phyloP scores from a whole-genome alignment of 2,329 filamentous ascomycete species.

The Penicillium sp. region DNA sequence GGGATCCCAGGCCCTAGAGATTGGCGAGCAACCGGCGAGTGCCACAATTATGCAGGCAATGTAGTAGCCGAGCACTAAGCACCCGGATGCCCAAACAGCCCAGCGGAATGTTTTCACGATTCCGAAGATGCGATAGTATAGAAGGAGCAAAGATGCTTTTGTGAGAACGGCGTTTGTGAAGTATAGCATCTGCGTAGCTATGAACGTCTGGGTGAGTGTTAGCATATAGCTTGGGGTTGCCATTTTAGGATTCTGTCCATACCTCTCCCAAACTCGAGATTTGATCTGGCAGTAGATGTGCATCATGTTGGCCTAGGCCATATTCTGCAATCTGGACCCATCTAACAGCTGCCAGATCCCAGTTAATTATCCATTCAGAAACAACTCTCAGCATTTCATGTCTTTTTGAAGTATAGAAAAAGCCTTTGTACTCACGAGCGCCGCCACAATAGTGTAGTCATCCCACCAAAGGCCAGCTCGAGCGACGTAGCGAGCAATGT shows the following conservation, averaged over 20 bases:
- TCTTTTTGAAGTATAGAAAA: background rate
- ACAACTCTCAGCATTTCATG: background rate
- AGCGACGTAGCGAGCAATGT: constrained; percentile 22
- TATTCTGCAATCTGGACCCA: constrained; percentile 21
- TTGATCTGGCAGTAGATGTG: constrained; percentile 13
- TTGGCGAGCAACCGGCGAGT: constrained; percentile 25
- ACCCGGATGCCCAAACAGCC: constrained; percentile 18
- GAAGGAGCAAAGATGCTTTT: constrained; percentile 28
- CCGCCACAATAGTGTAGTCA: constrained; percentile 29
- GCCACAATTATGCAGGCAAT: constrained; percentile 22
- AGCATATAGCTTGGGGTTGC: background rate
- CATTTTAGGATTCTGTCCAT: background rate
- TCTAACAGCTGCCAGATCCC: constrained; percentile 24
- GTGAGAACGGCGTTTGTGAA: constrained; percentile 28
- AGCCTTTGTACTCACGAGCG: constrained; percentile 20
- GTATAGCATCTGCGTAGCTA: constrained; percentile 28
- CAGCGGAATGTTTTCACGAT: constrained; percentile 26
- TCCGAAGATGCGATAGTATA: constrained; percentile 34
- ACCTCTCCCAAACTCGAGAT: constrained; percentile 25
- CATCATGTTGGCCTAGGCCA: constrained; percentile 20
- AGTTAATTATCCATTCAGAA: constrained; percentile 17
- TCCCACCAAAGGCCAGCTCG: constrained; percentile 31
- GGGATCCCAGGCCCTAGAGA: constrained; percentile 25
- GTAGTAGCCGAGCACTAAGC: constrained; percentile 23
- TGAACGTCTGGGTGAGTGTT: constrained; percentile 20